Conservation (phyloP, 805 yeast genomes). For the Blastobotrys attinorum region DNA sequence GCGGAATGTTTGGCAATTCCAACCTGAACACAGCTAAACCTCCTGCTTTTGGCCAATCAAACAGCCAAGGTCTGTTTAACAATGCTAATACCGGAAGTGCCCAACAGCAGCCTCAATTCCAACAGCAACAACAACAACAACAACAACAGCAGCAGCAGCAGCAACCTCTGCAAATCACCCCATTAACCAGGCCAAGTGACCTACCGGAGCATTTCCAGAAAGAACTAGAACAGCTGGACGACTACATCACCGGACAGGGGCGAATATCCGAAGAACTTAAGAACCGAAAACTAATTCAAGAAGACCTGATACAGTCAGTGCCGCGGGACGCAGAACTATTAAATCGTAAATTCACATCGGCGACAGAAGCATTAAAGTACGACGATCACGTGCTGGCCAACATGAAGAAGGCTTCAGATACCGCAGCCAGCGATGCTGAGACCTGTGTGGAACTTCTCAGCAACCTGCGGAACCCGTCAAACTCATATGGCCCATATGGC, state of each 20-base stretch:
- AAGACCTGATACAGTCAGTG: constrained; percentile 40
- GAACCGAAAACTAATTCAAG: constrained; percentile 34
- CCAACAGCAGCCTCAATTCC: constrained; percentile 4
- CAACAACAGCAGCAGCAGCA: constrained; percentile 9
- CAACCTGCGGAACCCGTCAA: constrained; percentile 27
- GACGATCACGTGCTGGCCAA: constrained; percentile 33
- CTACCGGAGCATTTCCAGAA: constrained; percentile 45
- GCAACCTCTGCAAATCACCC: constrained; percentile 31
- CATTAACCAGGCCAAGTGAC: constrained; percentile 52
- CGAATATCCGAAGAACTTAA: constrained; percentile 44
- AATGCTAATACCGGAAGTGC: background rate
- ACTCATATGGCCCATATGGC: constrained; percentile 17
- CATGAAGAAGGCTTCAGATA: constrained; percentile 21
- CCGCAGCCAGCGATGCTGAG: constrained; percentile 25
- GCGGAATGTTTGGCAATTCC: constrained; percentile 29
- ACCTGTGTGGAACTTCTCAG: constrained; percentile 20
- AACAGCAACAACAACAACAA: constrained; percentile 10
- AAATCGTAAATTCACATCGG: constrained; percentile 40
- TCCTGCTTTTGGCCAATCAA: background rate
- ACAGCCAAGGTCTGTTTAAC: background rate
- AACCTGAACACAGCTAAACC: too few species aligned
- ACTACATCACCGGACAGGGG: constrained; percentile 46
- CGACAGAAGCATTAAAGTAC: constrained; percentile 44
- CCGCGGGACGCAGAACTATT: constrained; percentile 50
- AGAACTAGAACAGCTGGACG: constrained; percentile 48